Conservation (phyloP, 768 basidiomycete species). For the Auriculariales sp. region DNA sequence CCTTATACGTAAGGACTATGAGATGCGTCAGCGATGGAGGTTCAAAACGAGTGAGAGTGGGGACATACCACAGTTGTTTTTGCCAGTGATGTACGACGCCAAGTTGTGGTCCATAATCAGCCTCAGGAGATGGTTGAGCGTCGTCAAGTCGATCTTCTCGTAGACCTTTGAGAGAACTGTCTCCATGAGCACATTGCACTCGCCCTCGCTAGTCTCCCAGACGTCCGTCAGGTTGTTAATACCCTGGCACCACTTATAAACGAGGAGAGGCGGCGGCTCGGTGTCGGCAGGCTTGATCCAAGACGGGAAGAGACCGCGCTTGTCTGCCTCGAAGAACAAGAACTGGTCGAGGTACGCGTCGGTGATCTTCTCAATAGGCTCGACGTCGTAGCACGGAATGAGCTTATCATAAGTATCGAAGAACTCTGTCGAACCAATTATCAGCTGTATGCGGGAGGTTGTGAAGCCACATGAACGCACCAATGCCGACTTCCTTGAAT, state of each 20-base stretch:
- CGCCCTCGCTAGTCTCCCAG: constrained; percentile 97
- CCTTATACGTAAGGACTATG: constrained; percentile 75
- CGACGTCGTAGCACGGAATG: constrained; percentile 97
- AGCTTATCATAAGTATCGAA: constrained; percentile 97
- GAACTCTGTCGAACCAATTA: constrained; percentile 36
- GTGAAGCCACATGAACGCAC: constrained; percentile 2
- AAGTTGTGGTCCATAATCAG: constrained; percentile 97
- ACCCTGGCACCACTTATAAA: constrained; percentile 99
- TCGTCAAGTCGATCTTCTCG: constrained; percentile 95
- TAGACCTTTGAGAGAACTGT: constrained; percentile 95
- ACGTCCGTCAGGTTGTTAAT: constrained; percentile 97
- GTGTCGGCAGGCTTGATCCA: constrained; percentile 99
- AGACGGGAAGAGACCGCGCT: constrained; percentile 91
- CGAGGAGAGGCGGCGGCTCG: constrained; percentile 89
- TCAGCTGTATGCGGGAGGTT: background rate
- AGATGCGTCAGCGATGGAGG: background rate
- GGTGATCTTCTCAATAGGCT: constrained; percentile 99
- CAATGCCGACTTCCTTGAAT: constrained; percentile 94
- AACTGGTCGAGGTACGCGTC: constrained; percentile 99
- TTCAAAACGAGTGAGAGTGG: background rate
- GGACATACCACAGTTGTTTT: constrained; percentile 76
- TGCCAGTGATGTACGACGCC: constrained; percentile 97
- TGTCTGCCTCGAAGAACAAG: constrained; percentile 97
- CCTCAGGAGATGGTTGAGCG: constrained; percentile 88
- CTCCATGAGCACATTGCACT: constrained; percentile 98